Conservation (phyloP, 768 basidiomycete species). For the Lactifluus piperatus region DNA sequence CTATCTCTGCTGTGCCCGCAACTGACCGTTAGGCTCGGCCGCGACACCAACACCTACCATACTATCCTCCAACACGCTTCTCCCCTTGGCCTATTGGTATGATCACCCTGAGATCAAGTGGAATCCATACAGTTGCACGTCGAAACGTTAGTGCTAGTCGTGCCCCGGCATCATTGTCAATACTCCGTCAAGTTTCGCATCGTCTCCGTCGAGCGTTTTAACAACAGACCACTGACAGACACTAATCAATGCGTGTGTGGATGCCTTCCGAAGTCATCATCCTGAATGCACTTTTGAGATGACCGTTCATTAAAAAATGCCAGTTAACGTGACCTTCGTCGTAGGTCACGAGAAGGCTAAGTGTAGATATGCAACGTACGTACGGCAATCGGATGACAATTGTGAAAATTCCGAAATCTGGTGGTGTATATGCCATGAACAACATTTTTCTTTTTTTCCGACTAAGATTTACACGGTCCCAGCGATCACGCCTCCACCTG, state of each 20-base stretch:
- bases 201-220: constrained; percentile 42
- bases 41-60: constrained; percentile 76
- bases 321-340: constrained; percentile 90
- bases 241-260: constrained; percentile 77
- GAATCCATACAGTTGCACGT: constrained; percentile 33
- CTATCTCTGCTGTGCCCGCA: constrained; percentile 62
- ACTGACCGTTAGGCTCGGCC: constrained; percentile 62
- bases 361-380: constrained; percentile 87
- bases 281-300: not conserved
- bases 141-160: constrained; percentile 32
- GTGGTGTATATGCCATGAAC: constrained; percentile 55
- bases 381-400: constrained; percentile 65
- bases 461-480: constrained; percentile 23
- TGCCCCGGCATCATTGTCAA: constrained; percentile 77
- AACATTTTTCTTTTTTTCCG: not conserved
- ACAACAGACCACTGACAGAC: constrained; percentile 58
- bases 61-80: constrained; percentile 64
- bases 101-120: constrained; percentile 62
- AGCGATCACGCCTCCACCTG: constrained; percentile 53
- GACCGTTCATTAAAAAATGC: not conserved
- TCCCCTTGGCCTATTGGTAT: constrained; percentile 80
- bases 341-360: constrained; percentile 95
- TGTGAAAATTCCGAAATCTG: constrained; percentile 92
- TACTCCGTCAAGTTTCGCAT: constrained; percentile 70
- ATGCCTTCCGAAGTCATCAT: constrained; percentile 56